Percentiles rank a stretch among this genome's conserved stretches.
phyloP scores from a whole-genome alignment of 495 filamentous ascomycete genomes.

The Tuber calosporum region DNA sequence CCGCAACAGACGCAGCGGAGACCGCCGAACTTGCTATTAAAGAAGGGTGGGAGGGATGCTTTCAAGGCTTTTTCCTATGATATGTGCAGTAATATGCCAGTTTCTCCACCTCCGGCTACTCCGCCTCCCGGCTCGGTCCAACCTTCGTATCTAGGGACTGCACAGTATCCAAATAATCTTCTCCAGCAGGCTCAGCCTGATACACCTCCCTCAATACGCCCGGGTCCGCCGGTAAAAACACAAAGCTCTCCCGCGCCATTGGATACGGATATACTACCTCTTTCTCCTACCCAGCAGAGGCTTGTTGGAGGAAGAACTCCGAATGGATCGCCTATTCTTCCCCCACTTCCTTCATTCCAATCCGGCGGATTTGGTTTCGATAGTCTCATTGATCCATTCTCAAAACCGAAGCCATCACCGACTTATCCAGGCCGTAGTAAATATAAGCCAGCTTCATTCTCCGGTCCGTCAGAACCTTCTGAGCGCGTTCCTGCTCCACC shows the following conservation, averaged over 20 bases:
- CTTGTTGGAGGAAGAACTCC: slow-evolving; percentile 23
- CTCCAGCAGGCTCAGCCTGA: slow-evolving; percentile 10
- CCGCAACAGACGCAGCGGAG: slow-evolving; percentile 16
- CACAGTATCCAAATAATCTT: slow-evolving; percentile 31
- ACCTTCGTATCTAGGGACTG: slow-evolving; percentile 21
- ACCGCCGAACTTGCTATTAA: slow-evolving; percentile 21
- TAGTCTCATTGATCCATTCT: slow-evolving; percentile 12
- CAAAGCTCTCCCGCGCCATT: slow-evolving; percentile 25
- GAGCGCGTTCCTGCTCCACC: slow-evolving; percentile 8
- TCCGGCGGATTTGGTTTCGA: slow-evolving; percentile 38
- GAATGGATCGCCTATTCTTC: slow-evolving; percentile 38
- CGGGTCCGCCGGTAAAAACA: not conserved
- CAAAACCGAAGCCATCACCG: slow-evolving; percentile 22
- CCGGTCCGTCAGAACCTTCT: slow-evolving; percentile 7
- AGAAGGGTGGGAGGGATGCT: slow-evolving; percentile 20
- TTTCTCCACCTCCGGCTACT: slow-evolving; percentile 24
- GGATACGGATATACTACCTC: slow-evolving; percentile 20
- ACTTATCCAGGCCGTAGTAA: slow-evolving; percentile 26
- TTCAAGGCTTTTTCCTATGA: slow-evolving; percentile 36
- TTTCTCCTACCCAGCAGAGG: slow-evolving; percentile 16
- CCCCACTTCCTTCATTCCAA: slow-evolving; percentile 39
- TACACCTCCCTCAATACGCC: slow-evolving; percentile 7
- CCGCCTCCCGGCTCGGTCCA: slow-evolving; percentile 27
- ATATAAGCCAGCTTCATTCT: slow-evolving; percentile 7
- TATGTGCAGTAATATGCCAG: slow-evolving; percentile 28